Conservation (phyloP, 73 alveolate species). For the Durusdinium trenchii region DNA sequence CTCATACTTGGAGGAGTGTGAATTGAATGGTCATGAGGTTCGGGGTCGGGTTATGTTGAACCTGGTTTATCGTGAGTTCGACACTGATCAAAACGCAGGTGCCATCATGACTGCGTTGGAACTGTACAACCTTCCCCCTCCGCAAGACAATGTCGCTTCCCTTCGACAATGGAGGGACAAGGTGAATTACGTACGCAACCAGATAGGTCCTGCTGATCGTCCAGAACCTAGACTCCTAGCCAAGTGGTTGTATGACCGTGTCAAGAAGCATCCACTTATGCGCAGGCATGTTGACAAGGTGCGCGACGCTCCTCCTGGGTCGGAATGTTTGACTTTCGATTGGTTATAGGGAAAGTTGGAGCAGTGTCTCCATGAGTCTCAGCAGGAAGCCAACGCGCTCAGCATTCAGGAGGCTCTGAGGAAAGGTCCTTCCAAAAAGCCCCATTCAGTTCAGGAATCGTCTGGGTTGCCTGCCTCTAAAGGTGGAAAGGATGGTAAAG, state of each 20-base stretch:
- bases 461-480: neutral
- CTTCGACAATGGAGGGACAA: constrained; percentile 45
- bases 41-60: constrained; percentile 40
- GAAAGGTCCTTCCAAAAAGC: constrained; percentile 3
- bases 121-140: constrained; percentile 31
- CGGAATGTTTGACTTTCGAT: neutral
- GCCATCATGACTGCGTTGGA: constrained; percentile 8
- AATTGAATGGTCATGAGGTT: neutral
- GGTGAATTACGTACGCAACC: neutral
- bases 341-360: constrained; percentile 6
- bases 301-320: neutral
- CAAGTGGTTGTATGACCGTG: constrained; percentile 36
- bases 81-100: neutral
- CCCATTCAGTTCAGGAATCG: neutral
- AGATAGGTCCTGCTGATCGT: neutral
- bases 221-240: constrained; percentile 9
- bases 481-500: constrained; percentile 2
- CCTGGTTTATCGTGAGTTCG: neutral
- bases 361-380: neutral
- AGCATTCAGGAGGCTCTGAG: constrained; percentile 24
- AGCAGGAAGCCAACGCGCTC: constrained; percentile 13
- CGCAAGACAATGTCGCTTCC: neutral
- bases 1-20: constrained; percentile 4
- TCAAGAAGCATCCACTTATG: neutral
- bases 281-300: constrained; percentile 9